Evolutionary conservation across 345 rosid species (phyloP).

Genomic region (Eutrema yunnanense): DNA sequence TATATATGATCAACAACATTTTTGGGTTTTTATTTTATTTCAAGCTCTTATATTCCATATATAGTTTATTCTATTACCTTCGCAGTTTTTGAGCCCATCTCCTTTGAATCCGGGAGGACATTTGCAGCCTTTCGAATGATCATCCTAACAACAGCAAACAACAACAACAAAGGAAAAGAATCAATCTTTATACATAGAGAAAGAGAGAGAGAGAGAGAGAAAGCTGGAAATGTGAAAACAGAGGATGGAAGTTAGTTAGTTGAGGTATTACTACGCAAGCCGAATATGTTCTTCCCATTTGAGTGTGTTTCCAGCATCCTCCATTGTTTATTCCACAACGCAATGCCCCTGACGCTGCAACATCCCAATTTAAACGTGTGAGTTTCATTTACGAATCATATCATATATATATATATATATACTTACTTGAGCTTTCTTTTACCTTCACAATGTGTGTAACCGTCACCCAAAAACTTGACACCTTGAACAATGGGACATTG

Average conservation of each 20-base stretch:
- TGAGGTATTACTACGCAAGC: constrained; percentile 62
- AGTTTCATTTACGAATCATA: constrained; percentile 1
- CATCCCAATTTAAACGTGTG: too few relatives aligned
- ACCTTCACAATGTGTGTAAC: constrained; percentile 92
- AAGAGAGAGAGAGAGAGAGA: too few relatives aligned
- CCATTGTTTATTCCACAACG: constrained; percentile 83
- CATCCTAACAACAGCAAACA: constrained; percentile 42
- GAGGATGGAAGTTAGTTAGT: neutral
- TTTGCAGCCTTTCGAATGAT: constrained; percentile 55
- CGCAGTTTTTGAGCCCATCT: constrained; percentile 67
- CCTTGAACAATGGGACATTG: constrained; percentile 87
- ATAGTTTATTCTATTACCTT: constrained; percentile 40
- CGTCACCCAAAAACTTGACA: constrained; percentile 75
- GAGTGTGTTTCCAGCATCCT: constrained; percentile 77
- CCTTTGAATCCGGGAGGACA: constrained; percentile 88
- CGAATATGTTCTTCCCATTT: constrained; percentile 55
- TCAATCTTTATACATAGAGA: neutral
- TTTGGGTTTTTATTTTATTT: neutral
- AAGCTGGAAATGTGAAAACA: neutral
- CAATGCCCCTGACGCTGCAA: constrained; percentile 63
- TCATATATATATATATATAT: neutral
- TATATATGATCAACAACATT: neutral
- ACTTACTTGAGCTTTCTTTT: neutral
- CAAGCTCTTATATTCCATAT: neutral
- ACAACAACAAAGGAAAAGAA: neutral